Evolutionary conservation across 805 yeast genomes (phyloP), one percentile per base, ranked within the genome.

Genomic region (Diddensiella santjacobensis): DNA sequence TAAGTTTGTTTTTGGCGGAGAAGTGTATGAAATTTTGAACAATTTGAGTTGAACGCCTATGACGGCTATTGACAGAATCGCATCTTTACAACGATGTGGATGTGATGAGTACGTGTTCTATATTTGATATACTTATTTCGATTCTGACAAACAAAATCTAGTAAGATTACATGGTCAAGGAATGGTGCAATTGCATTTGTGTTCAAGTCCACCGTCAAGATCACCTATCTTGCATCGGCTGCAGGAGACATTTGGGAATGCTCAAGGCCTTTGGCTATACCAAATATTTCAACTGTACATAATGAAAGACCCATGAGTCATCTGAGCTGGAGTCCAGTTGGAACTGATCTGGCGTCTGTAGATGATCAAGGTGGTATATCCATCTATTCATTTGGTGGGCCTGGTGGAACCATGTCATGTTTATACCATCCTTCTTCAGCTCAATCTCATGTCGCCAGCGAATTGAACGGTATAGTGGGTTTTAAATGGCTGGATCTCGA

Each of bases 221-320:
- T 87, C 50, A 82, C 95, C 0, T 81, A 83, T 64, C 60, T 88
- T 49, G 90, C 83, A 57, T 80, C 88, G 50, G 65, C 78, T 11
- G 83, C 87, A 62, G 97, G 96, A 1, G 72, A 74, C 29, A 66
- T 74, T 40, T 91, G 97, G 97, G 80, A 81, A 55, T 70, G 89
- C 51, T 86, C 89, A 1, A 69, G 73, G 5, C 79, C 87, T 1
- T 71, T 74, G 22, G 65, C 63, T 23, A 60, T 72, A 29, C 58
- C 55, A 13, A 57, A 53, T 30, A 49, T 60, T 22, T 40, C 53
- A 15, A 46, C 47, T 31, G 47, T 41, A 22, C 59, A 45, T 42
- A 52, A 37, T 42, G 53, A 40, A 42, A 46, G 47, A 37, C 57
- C 41, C 26, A 52, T 51, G 22, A 57, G 31, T 22, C 58, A 53